A percentile compares a stretch with the other conserved stretches of the same genome.
These are phyloP conservation scores for Beta macrorhiza DNA, from an alignment of 179 eudicot genomes.

Conservation along the genomic window DNA sequence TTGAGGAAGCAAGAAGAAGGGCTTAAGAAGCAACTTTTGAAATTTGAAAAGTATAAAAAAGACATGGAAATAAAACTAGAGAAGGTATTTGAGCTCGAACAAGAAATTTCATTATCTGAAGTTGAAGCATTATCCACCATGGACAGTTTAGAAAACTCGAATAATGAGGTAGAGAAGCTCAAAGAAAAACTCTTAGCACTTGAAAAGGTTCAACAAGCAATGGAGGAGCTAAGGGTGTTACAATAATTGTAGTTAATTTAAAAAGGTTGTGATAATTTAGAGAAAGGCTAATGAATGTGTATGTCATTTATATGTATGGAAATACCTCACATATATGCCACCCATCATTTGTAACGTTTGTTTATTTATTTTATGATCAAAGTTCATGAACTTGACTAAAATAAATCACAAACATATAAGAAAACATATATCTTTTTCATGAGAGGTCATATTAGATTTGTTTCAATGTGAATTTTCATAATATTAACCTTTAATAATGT, in stretches of 20 bases:
- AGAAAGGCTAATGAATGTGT: too few relatives aligned
- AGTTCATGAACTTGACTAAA: too few relatives aligned
- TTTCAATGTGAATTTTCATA: too few relatives aligned
- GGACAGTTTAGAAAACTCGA: neutral
- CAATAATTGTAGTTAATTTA: neutral
- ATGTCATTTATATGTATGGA: too few relatives aligned
- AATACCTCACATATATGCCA: too few relatives aligned
- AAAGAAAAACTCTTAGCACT: neutral
- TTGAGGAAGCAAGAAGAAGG: conserved; percentile 2
- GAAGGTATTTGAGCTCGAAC: neutral
- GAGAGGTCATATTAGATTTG: too few relatives aligned
- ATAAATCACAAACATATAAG: too few relatives aligned
- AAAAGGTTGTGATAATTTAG: neutral
- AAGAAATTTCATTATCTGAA: neutral
- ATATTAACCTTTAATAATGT: too few relatives aligned
- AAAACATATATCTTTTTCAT: too few relatives aligned
- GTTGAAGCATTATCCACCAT: neutral
- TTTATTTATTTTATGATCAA: too few relatives aligned
- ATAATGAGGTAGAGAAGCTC: neutral
- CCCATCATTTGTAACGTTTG: too few relatives aligned
- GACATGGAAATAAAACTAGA: neutral
- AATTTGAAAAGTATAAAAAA: neutral
- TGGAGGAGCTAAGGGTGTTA: neutral
- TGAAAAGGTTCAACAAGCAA: neutral
- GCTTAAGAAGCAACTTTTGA: neutral